Percentiles rank a stretch among this genome's conserved stretches.
Conservation (phyloP, 306 rosid genomes). For the Abrus precatorius region DNA sequence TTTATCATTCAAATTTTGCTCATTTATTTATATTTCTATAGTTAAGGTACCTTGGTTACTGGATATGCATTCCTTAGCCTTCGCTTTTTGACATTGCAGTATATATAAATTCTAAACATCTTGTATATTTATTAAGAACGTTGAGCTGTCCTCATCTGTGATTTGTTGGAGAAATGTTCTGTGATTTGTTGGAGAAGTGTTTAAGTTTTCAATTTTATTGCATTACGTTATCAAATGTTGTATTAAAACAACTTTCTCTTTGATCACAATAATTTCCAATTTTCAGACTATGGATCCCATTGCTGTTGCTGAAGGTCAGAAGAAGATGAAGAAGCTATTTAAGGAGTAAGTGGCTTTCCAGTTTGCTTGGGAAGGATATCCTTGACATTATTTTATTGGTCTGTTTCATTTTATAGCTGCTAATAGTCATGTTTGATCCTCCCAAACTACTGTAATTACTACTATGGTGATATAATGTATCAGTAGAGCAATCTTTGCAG, state of each 20-base stretch:
- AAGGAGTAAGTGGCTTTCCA: slow-evolving; percentile 48
- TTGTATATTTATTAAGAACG: neutral
- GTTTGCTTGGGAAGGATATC: slow-evolving; percentile 10
- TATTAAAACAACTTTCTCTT: slow-evolving; percentile 13
- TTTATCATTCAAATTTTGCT: neutral
- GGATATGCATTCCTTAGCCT: neutral
- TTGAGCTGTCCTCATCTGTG: neutral
- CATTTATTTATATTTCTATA: slow-evolving; percentile 15
- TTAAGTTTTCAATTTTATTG: slow-evolving; percentile 14
- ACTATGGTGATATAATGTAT: slow-evolving; percentile 28
- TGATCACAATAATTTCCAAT: slow-evolving; percentile 33
- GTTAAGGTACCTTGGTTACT: slow-evolving; percentile 15
- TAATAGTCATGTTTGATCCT: slow-evolving; percentile 23
- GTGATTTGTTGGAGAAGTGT: neutral
- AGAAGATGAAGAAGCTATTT: slow-evolving; percentile 48
- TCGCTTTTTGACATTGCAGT: neutral
- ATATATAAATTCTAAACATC: neutral
- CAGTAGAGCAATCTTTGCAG: slow-evolving; percentile 27
- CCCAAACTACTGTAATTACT: slow-evolving; percentile 12
- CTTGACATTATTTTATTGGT: slow-evolving; percentile 15
- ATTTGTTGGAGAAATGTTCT: neutral
- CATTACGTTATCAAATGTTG: slow-evolving; percentile 15
- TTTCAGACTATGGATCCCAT: slow-evolving; percentile 49
- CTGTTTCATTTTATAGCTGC: neutral
- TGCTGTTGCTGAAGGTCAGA: slow-evolving; percentile 43